These are phyloP conservation scores for Xerocomellus intermedius DNA, from an alignment of 768 basidiomycete species.

Conservation along the genomic window DNA sequence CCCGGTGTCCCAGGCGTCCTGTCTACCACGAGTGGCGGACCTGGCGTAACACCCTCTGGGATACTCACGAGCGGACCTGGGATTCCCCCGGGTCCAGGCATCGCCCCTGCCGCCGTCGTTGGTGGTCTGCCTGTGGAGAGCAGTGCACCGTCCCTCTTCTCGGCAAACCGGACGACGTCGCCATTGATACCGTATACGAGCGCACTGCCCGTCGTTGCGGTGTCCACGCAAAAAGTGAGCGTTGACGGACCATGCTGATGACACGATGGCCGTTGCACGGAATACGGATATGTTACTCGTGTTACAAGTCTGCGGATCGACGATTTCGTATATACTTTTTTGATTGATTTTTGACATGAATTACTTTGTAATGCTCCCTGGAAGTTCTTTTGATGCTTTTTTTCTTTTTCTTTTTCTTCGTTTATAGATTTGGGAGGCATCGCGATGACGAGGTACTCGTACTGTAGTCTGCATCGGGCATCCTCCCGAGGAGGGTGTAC, in stretches of 20 bases:
- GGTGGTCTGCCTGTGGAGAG: constrained; percentile 11
- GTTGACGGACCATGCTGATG: constrained; percentile 15
- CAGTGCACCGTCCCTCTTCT: constrained; percentile 9
- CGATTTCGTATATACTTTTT: neutral
- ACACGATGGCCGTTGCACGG: too few relatives aligned
- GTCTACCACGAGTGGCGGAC: constrained; percentile 13
- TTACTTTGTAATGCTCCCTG: neutral
- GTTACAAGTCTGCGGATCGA: neutral
- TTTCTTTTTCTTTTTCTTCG: neutral
- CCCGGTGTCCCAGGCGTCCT: constrained; percentile 28
- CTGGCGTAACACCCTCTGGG: constrained; percentile 22
- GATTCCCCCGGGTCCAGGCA: constrained; percentile 29
- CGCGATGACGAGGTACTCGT: constrained; percentile 4
- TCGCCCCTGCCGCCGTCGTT: constrained; percentile 20
- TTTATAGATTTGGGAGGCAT: constrained; percentile 4
- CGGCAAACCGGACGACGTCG: constrained; percentile 19
- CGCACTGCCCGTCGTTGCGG: neutral
- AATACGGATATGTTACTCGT: too few relatives aligned
- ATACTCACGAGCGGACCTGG: constrained; percentile 32
- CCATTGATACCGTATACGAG: constrained; percentile 24
- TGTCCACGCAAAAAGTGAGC: constrained; percentile 18
- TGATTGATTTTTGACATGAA: neutral
- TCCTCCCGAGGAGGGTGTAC: neutral
- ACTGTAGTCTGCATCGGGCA: neutral
- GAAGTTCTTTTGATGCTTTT: constrained; percentile 1